A percentile compares a stretch with the other conserved stretches of the same genome.
phyloP scores from a whole-genome alignment of 2,329 filamentous ascomycete genomes.

The Xylaria sp. region DNA sequence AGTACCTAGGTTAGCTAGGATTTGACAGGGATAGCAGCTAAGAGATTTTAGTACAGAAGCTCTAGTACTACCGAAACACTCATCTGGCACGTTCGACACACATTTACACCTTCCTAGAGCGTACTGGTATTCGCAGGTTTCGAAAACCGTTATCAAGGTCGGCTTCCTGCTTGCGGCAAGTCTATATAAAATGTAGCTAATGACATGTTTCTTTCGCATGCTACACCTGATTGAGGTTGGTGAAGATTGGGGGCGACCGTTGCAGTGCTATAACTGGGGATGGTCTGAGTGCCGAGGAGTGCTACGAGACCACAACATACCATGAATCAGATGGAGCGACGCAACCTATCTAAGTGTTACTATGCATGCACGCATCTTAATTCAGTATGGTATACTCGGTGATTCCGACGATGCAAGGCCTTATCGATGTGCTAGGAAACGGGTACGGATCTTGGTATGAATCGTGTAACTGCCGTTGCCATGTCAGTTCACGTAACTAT shows the following conservation, averaged over 20 bases:
- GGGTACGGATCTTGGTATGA: not conserved
- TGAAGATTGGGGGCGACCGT: not conserved
- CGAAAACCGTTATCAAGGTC: not conserved
- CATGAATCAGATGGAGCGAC: not conserved
- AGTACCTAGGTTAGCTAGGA: not conserved
- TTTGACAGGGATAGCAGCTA: not conserved
- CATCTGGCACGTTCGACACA: not conserved
- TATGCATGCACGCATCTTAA: not conserved
- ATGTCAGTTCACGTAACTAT: not conserved
- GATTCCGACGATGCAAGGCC: not conserved
- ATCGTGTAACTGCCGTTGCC: not conserved
- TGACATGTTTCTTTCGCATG: constrained; percentile 5
- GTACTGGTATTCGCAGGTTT: constrained; percentile 14
- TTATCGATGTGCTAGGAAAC: not conserved
- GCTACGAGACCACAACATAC: no score
- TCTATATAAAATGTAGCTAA: not conserved
- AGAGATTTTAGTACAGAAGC: not conserved
- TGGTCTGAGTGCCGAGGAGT: no score
- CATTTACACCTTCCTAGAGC: not conserved
- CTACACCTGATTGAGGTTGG: not conserved
- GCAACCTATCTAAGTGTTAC: not conserved
- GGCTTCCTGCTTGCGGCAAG: constrained; percentile 23
- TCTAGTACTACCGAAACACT: not conserved
- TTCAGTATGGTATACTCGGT: constrained; percentile 8
- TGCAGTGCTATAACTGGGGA: not conserved